Conservation (phyloP, 306 rosid genomes). For the Sindora glabra region DNA sequence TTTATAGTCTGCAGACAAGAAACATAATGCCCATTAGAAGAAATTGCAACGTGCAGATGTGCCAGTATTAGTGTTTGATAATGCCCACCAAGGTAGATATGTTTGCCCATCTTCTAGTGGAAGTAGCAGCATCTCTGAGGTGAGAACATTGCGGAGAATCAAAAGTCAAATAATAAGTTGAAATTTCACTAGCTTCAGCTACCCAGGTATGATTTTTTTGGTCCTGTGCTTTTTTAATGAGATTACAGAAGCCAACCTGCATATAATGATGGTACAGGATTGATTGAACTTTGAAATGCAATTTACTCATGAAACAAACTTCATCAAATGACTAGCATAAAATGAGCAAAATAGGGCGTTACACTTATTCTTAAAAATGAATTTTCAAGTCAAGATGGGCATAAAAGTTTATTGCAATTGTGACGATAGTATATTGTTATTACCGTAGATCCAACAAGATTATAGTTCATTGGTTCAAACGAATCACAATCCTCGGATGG, state of each 20-base stretch:
- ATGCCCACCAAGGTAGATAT: slow-evolving; percentile 42
- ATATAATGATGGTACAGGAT: slow-evolving; percentile 3
- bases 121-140: slow-evolving; percentile 53
- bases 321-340: too few relatives aligned
- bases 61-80: slow-evolving; percentile 6
- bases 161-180: slow-evolving; percentile 55
- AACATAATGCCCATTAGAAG: background rate
- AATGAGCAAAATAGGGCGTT: too few relatives aligned
- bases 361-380: too few relatives aligned
- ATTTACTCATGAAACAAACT: too few relatives aligned
- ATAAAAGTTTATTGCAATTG: background rate
- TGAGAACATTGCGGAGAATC: slow-evolving; percentile 54
- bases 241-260: slow-evolving; percentile 86
- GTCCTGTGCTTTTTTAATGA: slow-evolving; percentile 63
- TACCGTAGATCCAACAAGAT: slow-evolving; percentile 73
- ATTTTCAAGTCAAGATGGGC: too few relatives aligned
- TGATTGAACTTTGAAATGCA: background rate
- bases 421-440: slow-evolving; percentile 5
- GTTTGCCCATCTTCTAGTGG: slow-evolving; percentile 58
- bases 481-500: slow-evolving; percentile 40
- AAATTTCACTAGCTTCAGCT: slow-evolving; percentile 72
- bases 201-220: slow-evolving; percentile 59
- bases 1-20: slow-evolving; percentile 45
- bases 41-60: slow-evolving; percentile 2
- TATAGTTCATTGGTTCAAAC: slow-evolving; percentile 49